Conservation (phyloP, 2,329 filamentous ascomycete genomes). For the Aureobasidium sp. region DNA sequence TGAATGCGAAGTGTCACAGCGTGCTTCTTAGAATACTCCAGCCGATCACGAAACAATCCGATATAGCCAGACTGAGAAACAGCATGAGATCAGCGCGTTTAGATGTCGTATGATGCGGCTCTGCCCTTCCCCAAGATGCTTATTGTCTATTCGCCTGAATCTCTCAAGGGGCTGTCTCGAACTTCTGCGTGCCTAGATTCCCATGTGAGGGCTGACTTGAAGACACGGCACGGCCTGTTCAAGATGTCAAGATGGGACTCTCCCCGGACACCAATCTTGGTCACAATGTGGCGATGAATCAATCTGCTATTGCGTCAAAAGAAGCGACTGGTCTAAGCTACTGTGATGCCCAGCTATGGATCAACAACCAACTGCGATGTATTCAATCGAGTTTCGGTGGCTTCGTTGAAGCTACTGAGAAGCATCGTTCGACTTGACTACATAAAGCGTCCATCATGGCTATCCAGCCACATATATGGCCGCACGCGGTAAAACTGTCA, state of each 20-base stretch:
- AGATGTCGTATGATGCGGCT: background rate
- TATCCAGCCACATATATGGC: background rate
- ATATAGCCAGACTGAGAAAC: background rate
- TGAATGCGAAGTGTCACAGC: background rate
- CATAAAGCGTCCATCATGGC: background rate
- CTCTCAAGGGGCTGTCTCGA: background rate
- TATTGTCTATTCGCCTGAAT: background rate
- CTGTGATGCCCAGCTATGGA: background rate
- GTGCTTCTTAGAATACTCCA: background rate
- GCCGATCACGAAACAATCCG: background rate
- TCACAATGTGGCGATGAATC: background rate
- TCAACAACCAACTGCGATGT: too few relatives aligned
- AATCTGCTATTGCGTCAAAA: background rate
- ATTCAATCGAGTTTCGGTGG: background rate
- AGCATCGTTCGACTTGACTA: background rate
- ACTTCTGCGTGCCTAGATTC: background rate
- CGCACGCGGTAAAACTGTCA: background rate
- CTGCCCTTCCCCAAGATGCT: background rate
- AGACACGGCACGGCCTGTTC: background rate
- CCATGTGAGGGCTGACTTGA: background rate
- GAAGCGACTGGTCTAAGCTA: background rate
- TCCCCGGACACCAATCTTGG: background rate
- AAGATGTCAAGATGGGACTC: background rate
- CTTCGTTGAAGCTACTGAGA: background rate
- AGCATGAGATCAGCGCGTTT: background rate